Evolutionary conservation across 495 filamentous ascomycete species (phyloP), one percentile per base, ranked within the genome.

Genomic region (Neurospora sp.): DNA sequence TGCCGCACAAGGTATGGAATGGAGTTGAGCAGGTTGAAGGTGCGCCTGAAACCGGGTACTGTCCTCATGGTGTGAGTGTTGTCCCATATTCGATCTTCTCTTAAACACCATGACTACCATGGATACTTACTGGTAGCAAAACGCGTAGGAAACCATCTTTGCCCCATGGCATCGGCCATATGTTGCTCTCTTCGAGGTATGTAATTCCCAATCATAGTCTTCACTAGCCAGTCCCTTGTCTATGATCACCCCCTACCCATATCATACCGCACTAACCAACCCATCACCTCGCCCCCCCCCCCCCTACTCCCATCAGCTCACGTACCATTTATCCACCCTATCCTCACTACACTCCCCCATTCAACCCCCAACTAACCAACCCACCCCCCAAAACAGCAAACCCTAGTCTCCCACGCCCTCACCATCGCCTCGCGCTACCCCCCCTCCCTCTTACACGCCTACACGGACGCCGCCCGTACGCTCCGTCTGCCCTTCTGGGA

Each of bases 1-100:
- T 82, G 27, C 86, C 86, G 16, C 85, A 84, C 74, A 78, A 76
- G 39, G 76, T 81, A 35, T 89, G 84, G 82, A 84, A 89, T 72
- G 82, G 79, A 39, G 81, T 84, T 14, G 79, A 75, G 3, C 77
- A 83, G 18, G 82, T 82, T 70, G 59, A 78, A 20, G 79, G 81
- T 42, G 78, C 75, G 5, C 75, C 78, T 11, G 66, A 74, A 14
- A 74, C 74, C 12, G 86, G 86, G 1, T 89, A 85, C 72, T 89
- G 88, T 75, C 83, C 84, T 59, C 85, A 86, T 59, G 77, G 79
- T 44, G 84, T 85, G 76, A 69, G 78, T 79, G 35, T 74, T 62
- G 27, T 35, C 54, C 10, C 5, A 27, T 12, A 59, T 27, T 12
- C 2, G 20, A 14, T 27, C 5, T 7, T 27, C 23, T 27, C 20